Base-by-base conservation (phyloP, 176 grass and related monocot genomes). In the Oryza meyeriana region DNA sequence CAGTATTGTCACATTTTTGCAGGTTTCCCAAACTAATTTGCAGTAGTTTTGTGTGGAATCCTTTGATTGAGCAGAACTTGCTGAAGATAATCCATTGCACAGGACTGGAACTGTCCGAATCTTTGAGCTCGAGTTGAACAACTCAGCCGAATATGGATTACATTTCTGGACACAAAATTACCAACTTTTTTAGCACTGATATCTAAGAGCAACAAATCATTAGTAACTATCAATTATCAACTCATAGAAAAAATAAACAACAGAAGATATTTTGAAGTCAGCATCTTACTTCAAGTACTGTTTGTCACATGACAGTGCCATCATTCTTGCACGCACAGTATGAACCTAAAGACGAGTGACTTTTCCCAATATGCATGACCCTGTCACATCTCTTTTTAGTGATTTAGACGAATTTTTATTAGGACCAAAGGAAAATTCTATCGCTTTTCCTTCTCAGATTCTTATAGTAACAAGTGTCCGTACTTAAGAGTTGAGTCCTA, bases 31-130 rank as follows among this genome's bases (percentile, higher is more conserved):
- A 34, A 97, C 88, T 34, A 79, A 33, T 44, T 73, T 63, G 38
- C 92, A 97, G 82, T 90, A 97, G 35, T 83, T 81, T 32, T 81
- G 79, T 12, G 88, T 85, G 45, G 90, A 70, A 34, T 92, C 90
- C 81, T 91, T 94, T 31, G 92, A 87, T 48, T 85, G 86, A 18
- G 64, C 28, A 45, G 87, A 90, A 66, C 77, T 76, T 52, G 20
- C 11, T 38, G 87, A 75, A 29, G 86, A 68, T 59, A 62, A 69
- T 31, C 39, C 36, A 71, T 84, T 97, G 90, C 94, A 97, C 7
- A 97, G 55, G 48, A 82, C 32, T 18, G 94, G 94, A 84, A 97
- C 74, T 66, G 62, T 78, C 31, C 20, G 68, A 58, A 87, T 30
- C 20, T 89, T 88, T 72, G 84, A 64, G 62, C 44, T 88, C 71